Evolutionary conservation across 1,139 yeast species (phyloP).

Genomic region (Candida sojae): DNA sequence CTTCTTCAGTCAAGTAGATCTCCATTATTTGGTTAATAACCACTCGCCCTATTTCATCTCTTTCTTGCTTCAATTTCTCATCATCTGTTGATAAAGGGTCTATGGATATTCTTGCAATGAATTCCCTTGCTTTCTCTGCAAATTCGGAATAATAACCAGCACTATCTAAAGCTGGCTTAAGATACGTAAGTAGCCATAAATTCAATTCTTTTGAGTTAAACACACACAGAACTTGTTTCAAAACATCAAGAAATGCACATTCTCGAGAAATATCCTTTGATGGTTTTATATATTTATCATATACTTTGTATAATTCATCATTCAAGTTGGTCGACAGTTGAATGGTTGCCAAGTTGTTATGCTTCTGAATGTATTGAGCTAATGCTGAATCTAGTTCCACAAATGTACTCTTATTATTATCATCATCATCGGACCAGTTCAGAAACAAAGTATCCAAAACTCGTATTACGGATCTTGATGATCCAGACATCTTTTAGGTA

Average conservation of each 20-base stretch:
- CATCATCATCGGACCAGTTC: slow-evolving; percentile 25
- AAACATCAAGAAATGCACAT: slow-evolving; percentile 47
- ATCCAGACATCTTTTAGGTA: slow-evolving; percentile 25
- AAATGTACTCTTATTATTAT: slow-evolving; percentile 10
- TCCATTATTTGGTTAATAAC: slow-evolving; percentile 33
- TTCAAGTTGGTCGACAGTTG: slow-evolving; percentile 41
- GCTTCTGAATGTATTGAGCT: slow-evolving; percentile 33
- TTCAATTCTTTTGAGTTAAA: slow-evolving; percentile 42
- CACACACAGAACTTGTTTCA: slow-evolving; percentile 39
- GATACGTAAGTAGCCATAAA: slow-evolving; percentile 56
- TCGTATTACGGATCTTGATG: slow-evolving; percentile 35
- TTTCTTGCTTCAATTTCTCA: slow-evolving; percentile 20
- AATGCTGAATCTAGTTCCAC: slow-evolving; percentile 22
- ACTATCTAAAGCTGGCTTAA: slow-evolving; percentile 59
- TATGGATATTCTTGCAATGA: slow-evolving; percentile 37
- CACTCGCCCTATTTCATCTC: slow-evolving; percentile 24
- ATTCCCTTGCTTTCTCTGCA: slow-evolving; percentile 44
- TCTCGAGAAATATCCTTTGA: slow-evolving; percentile 35
- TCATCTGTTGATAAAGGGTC: slow-evolving; percentile 27
- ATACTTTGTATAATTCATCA: slow-evolving; percentile 50
- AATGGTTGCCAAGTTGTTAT: slow-evolving; percentile 38
- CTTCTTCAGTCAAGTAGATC: slow-evolving; percentile 25
- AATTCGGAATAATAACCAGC: slow-evolving; percentile 50
- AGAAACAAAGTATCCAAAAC: slow-evolving; percentile 31
- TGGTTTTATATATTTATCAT: slow-evolving; percentile 38